Base-by-base conservation (phyloP, 169 alveolate genomes). In the Eimeria necatrix region DNA sequence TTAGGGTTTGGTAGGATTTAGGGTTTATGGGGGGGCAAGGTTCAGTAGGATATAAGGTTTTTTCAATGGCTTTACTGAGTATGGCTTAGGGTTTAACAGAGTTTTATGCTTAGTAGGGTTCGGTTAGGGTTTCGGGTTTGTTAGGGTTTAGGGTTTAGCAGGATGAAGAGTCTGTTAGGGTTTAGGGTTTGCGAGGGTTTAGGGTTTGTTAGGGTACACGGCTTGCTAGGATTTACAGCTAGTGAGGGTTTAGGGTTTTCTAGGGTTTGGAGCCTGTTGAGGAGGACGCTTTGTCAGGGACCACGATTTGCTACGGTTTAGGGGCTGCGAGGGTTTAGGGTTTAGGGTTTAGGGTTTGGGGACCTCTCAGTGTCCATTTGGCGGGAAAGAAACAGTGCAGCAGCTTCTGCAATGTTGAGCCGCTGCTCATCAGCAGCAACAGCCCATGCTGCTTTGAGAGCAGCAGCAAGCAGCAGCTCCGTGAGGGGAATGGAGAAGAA, bases 401-500 rank as follows among this genome's bases (percentile, higher is more conserved):
- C 48, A 6, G 89, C 89, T 48, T 80, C 89, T 3, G 89, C 26
- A 4, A 80, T 20, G 26, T 48, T 80, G 7, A 6, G 7, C 14
- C 71, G 68, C 18, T 80, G 89, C 8, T 48, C 48, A 14, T 80
- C 89, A 14, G 71, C 10, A 4, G 89, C 89, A 4, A 24, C 70
- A 3, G 71, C 46, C 89, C 89, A 80, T 2, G n/a, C 41, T 4
- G 89, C 68, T 14, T 80, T 80, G 10, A 80, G 2, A 22, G 26
- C 70, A 49, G 89, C 89, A 24, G 89, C 48, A 48, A 80, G 89
- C 4, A 80, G 89, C 49, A 20, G 60, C 10, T 49, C 48, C 4
- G 60, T 80, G 9, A 80, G 70, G n/a, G 89, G 89, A 48, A n/a
- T n/a, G 0, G 89, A 80, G 89, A 80, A 80, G 53, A 80, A 80